Evolutionary conservation across 495 filamentous ascomycete genomes (phyloP), one percentile per base, ranked within the genome.

Genomic region (Penicillium turbatum): DNA sequence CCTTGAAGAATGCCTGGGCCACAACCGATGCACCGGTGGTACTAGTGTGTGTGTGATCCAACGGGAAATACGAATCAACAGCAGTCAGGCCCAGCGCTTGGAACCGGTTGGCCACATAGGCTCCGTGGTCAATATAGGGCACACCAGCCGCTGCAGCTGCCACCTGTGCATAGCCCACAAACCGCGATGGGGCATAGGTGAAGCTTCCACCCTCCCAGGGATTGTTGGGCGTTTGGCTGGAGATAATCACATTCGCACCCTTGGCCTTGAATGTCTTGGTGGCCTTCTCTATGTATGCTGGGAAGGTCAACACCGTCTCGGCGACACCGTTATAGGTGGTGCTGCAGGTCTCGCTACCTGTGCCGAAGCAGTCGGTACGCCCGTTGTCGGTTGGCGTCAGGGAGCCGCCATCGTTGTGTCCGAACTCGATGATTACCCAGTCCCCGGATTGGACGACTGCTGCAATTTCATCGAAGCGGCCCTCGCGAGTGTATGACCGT

Each of bases 31-130:
- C 83, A 0, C 85, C 85, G 32, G 59, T 69, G 0, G 80, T 67
- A 56, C 75, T 83, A 2, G 85, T 86, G 65, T 87, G 85, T 6
- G 83, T 86, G 63, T 87, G 82, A 58, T 87, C 85, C 26, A 68
- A 71, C 0, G 83, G 82, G 61, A 73, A 88, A 55, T 79, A 79
- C 1, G 72, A 68, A 58, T 75, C 72, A 1, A 72, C 69, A 15
- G 67, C 76, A 6, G 75, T 71, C 31, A 47, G 55, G 4, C 76
- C 75, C 56, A 85, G 49, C 39, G 68, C 59, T 55, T 78, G 53
- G 57, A 73, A 87, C 40, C 75, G 74, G 39, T 73, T 71, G 0
- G 76, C 78, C 16, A 78, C 74, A 46, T 82, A 83, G 41, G 74
- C 71, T 31, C 76, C 80, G 56, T 88, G 85, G 54, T 87, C 83